Base-by-base conservation (phyloP, 1,284 basidiomycete genomes). In the Pisolithus thermaeus region DNA sequence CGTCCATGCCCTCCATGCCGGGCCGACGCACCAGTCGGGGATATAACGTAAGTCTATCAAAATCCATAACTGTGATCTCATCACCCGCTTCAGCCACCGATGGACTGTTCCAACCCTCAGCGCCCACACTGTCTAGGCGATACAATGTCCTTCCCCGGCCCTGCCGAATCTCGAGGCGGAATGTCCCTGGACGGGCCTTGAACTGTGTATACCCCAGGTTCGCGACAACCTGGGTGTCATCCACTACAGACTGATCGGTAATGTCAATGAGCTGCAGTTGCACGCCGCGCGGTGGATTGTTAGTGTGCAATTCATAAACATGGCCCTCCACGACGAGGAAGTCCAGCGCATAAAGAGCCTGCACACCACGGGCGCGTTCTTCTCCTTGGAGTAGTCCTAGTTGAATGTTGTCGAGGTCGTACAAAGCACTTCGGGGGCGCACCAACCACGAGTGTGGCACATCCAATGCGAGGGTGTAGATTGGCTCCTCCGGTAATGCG, bases 121-220 rank as follows among this genome's bases (percentile, higher is more conserved):
- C 84, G 0, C 90, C 91, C 2, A 87, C 87, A 65, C 90, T 94
- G 61, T 89, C 84, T 61, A 97, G 76, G 55, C 76, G 73, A 68
- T 84, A 98, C 20, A 98, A 81, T 32, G 94, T 85, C 39, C 78
- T 74, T 4, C 92, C 92, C 5, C 86, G 75, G 0, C 94, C 94
- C 11, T 83, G 77, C 3, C 95, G 80, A 51, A 98, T 93, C 50
- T 85, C 81, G 1, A 98, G 75, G 46, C 77, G 73, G 74, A 90
- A 97, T 0, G 90, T 82, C 2, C 96, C 96, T 0, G 96, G 96
- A 46, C 80, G 86, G 2, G 91, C 89, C 63, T 92, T 93, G 75
- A 99, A 94, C 68, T 99, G 97, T 56, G 97, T 76, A 69, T 99
- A 99, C 3, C 96, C 97, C 8, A 98, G 73, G 64, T 98, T 99